Evolutionary conservation across 2,329 filamentous ascomycete genomes (phyloP).

Genomic region (Drechslerella dactyloides): DNA sequence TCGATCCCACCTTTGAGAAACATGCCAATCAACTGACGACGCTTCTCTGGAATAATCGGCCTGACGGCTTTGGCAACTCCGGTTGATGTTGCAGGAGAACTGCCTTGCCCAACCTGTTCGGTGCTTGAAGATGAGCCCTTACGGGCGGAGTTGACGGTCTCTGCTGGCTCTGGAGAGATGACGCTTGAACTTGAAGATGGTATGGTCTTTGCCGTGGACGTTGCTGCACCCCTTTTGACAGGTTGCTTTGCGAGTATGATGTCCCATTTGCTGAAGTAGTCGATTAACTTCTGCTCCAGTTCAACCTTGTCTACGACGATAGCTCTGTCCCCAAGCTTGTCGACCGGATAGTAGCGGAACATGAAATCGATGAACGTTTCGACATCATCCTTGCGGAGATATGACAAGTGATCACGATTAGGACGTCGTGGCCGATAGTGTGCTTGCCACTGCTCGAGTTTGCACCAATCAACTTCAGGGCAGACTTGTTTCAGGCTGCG

Average conservation of each 20-base stretch:
- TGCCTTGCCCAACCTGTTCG: neutral
- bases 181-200: neutral
- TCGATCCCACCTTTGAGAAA: conserved; percentile 31
- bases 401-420: conserved; percentile 28
- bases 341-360: conserved; percentile 39
- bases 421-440: conserved; percentile 36
- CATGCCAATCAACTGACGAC: conserved; percentile 22
- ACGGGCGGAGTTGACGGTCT: neutral
- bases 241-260: conserved; percentile 21
- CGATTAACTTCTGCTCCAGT: conserved; percentile 8
- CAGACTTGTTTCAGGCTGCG: conserved; percentile 24
- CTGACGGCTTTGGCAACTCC: conserved; percentile 8
- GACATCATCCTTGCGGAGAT: conserved; percentile 35
- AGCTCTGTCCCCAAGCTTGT: conserved; percentile 16
- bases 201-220: neutral
- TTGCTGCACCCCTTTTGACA: conserved; percentile 5
- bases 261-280: conserved; percentile 42
- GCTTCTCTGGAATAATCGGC: conserved; percentile 27
- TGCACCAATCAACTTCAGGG: conserved; percentile 40
- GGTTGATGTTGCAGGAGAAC: conserved; percentile 16
- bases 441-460: conserved; percentile 32
- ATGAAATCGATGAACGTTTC: conserved; percentile 48
- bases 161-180: neutral
- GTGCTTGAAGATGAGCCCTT: conserved; percentile 3
- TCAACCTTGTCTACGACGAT: conserved; percentile 2